Percentiles rank a stretch among this genome's conserved stretches.
These are phyloP conservation scores for Fusarium luffae DNA, from an alignment of 2,329 filamentous ascomycete species.

Conservation along the genomic window DNA sequence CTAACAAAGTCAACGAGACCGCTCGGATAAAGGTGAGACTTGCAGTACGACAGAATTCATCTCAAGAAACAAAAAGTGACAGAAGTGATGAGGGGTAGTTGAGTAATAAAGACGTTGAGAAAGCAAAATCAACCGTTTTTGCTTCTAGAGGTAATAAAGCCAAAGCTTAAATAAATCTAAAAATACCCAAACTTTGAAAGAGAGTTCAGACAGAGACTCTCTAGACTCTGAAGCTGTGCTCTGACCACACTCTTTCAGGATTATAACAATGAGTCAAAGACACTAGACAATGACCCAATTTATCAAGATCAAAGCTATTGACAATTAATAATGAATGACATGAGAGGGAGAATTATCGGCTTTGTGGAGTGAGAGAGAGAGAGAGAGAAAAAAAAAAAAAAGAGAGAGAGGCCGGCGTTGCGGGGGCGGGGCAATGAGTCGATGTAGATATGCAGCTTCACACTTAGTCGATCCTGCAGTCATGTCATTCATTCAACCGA, in stretches of 20 bases:
- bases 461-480: constrained; percentile 27
- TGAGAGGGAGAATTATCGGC: constrained; percentile 22
- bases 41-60: neutral
- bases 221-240: neutral
- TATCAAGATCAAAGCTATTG: neutral
- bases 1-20: neutral
- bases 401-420: constrained; percentile 22
- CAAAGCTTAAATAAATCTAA: constrained; percentile 17
- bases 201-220: neutral
- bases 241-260: neutral
- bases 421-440: constrained; percentile 35
- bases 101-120: constrained; percentile 16
- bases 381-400: neutral
- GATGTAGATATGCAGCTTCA: constrained; percentile 19
- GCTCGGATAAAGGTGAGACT: neutral
- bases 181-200: constrained; percentile 1
- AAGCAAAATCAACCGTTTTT: constrained; percentile 10
- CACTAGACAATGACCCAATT: neutral
- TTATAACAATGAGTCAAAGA: neutral
- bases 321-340: neutral
- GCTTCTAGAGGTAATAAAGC: neutral
- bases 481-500: constrained; percentile 15
- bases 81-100: neutral
- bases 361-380: constrained; percentile 25
- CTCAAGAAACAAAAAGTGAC: neutral